phyloP scores from a whole-genome alignment of 495 filamentous ascomycete genomes.

The Penicillium dipodomyicola region DNA sequence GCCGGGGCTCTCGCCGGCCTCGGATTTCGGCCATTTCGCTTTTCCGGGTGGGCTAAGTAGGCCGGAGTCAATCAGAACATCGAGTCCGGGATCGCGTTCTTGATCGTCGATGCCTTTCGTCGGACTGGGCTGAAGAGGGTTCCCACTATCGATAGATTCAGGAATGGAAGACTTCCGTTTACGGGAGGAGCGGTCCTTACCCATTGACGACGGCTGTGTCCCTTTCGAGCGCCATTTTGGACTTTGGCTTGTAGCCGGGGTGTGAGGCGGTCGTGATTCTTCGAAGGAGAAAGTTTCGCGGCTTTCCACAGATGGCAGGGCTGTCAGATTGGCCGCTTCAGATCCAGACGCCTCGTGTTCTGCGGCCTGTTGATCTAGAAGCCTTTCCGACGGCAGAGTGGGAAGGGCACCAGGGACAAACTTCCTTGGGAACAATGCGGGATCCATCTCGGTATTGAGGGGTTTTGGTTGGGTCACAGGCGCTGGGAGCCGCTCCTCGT shows the following conservation, averaged over 20 bases:
- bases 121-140: constrained; percentile 19
- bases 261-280: constrained; percentile 8
- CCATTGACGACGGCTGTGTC: constrained; percentile 23
- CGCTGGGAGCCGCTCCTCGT: constrained; percentile 36
- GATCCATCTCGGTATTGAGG: constrained; percentile 35
- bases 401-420: constrained; percentile 58
- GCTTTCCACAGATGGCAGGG: constrained; percentile 20
- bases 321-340: constrained; percentile 13
- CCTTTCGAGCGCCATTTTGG: constrained; percentile 24
- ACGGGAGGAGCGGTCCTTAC: constrained; percentile 40
- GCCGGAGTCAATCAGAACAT: constrained; percentile 18
- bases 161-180: constrained; percentile 45
- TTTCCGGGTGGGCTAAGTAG: constrained; percentile 24
- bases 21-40: constrained; percentile 39
- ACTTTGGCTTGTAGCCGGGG: constrained; percentile 14
- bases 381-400: constrained; percentile 58
- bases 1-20: constrained; percentile 39
- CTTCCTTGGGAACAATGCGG: constrained; percentile 37
- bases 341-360: constrained; percentile 11
- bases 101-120: constrained; percentile 18
- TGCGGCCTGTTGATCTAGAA: constrained; percentile 39
- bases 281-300: constrained; percentile 18
- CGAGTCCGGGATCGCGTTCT: constrained; percentile 11
- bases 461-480: constrained; percentile 20
- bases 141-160: constrained; percentile 30